Conservation (phyloP, 1,284 basidiomycete species). For the Apiotrichum siamense region DNA sequence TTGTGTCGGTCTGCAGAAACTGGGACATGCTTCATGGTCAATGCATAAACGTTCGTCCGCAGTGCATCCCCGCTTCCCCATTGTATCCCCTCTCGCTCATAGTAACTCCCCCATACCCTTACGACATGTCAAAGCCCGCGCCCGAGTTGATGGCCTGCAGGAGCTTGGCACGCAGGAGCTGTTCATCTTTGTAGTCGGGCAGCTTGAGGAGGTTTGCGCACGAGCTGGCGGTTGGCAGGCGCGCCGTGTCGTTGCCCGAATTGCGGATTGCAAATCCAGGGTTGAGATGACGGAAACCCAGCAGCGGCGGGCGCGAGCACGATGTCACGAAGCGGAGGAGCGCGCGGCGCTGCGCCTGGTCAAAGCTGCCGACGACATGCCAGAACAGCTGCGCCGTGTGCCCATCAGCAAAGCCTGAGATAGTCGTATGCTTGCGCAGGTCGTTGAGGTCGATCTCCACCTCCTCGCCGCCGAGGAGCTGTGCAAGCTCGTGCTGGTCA, state of each 20-base stretch:
- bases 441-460: slow-evolving; percentile 76
- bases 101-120: too few species aligned
- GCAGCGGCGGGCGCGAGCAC: slow-evolving; percentile 79
- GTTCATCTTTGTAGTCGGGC: slow-evolving; percentile 50
- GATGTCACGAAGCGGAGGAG: slow-evolving; percentile 84
- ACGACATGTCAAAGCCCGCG: slow-evolving; percentile 85
- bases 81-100: too few species aligned
- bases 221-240: slow-evolving; percentile 59
- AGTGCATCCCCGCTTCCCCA: too few species aligned
- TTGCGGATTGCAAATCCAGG: slow-evolving; percentile 81
- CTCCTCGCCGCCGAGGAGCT: slow-evolving; percentile 75
- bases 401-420: slow-evolving; percentile 69
- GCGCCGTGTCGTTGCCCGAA: slow-evolving; percentile 62
- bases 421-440: slow-evolving; percentile 64
- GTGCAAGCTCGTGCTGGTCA: slow-evolving; percentile 84
- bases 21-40: too few species aligned
- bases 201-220: slow-evolving; percentile 78
- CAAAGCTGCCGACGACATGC: slow-evolving; percentile 51
- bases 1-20: too few species aligned
- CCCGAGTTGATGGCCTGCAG: slow-evolving; percentile 75
- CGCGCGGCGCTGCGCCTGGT: slow-evolving; percentile 63
- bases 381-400: slow-evolving; percentile 69
- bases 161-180: slow-evolving; percentile 65
- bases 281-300: slow-evolving; percentile 77
- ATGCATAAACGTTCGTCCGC: too few species aligned